Percentiles rank a stretch among this genome's conserved stretches.
Conservation (phyloP, 148 eudicot species). For the Persicaria tinctoria region DNA sequence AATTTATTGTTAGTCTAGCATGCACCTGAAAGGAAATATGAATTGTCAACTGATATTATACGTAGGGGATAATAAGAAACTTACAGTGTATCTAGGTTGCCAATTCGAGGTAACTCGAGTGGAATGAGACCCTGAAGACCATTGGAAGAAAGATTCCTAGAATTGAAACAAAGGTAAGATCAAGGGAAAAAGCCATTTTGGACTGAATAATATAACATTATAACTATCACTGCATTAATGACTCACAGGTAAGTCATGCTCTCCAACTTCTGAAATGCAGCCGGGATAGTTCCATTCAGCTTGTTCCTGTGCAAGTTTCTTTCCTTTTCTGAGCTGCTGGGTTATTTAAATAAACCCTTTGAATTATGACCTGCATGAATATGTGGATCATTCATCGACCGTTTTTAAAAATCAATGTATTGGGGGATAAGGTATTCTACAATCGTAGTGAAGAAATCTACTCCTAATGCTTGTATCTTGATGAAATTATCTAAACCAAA, state of each 20-base stretch:
- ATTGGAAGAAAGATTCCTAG: constrained; percentile 87
- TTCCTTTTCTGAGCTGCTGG: background rate
- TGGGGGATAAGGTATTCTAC: constrained; percentile 64
- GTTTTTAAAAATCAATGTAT: constrained; percentile 70
- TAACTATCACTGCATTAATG: background rate
- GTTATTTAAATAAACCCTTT: constrained; percentile 4
- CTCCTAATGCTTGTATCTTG: constrained; percentile 55
- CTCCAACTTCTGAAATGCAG: constrained; percentile 67
- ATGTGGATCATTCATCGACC: constrained; percentile 76
- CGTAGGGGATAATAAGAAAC: constrained; percentile 7
- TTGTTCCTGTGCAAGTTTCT: constrained; percentile 83
- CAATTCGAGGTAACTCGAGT: constrained; percentile 84
- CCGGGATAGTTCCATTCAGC: constrained; percentile 81
- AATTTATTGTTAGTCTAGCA: background rate
- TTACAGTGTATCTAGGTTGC: constrained; percentile 93
- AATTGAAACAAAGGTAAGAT: constrained; percentile 5
- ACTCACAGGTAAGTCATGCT: constrained; percentile 97
- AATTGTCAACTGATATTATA: background rate
- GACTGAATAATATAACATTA: background rate
- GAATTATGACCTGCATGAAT: constrained; percentile 51
- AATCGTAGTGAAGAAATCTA: constrained; percentile 68
- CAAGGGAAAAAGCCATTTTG: background rate
- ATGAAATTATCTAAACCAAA: constrained; percentile 38
- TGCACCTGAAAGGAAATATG: background rate
- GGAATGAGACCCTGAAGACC: constrained; percentile 76